Conservation (phyloP, 2,329 filamentous ascomycete species). For the Neocucurbitaria cava region DNA sequence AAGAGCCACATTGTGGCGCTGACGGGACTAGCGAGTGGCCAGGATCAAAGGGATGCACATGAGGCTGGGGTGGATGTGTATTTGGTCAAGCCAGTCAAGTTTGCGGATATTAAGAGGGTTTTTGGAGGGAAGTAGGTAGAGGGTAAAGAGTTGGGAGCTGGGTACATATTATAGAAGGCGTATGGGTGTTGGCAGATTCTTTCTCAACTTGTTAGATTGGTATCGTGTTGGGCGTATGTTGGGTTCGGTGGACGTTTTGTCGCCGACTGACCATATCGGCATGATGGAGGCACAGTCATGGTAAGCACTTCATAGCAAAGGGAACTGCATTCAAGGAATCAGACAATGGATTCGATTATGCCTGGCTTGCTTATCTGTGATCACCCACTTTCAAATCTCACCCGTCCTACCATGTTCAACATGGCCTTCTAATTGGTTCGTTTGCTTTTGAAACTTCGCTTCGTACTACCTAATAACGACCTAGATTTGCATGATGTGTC, state of each 20-base stretch:
- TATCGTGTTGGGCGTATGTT: background rate
- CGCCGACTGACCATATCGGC: background rate
- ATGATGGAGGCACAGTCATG: background rate
- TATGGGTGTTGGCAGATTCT: background rate
- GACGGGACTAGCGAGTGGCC: constrained; percentile 46
- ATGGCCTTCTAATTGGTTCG: too few relatives aligned
- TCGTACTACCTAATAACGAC: too few relatives aligned
- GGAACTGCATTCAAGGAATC: too few relatives aligned
- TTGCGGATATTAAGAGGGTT: constrained; percentile 41
- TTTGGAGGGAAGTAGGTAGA: constrained; percentile 20
- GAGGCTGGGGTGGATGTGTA: constrained; percentile 48
- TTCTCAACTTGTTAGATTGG: background rate
- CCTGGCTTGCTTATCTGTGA: too few relatives aligned
- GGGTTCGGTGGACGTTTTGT: background rate
- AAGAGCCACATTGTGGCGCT: constrained; percentile 43
- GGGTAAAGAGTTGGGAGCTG: background rate
- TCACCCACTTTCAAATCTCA: too few relatives aligned
- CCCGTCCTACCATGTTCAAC: too few relatives aligned
- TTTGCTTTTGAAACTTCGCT: too few relatives aligned
- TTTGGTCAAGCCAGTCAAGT: constrained; percentile 48
- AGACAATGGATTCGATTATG: too few relatives aligned
- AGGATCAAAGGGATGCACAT: constrained; percentile 44
- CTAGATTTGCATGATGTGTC: too few relatives aligned
- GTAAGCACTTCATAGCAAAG: too few relatives aligned
- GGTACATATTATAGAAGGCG: background rate